A percentile compares a stretch with the other conserved stretches of the same genome.
These are phyloP conservation scores for Phytophthora ramorum DNA, from an alignment of 352 stramenopile genomes.

Conservation along the genomic window DNA sequence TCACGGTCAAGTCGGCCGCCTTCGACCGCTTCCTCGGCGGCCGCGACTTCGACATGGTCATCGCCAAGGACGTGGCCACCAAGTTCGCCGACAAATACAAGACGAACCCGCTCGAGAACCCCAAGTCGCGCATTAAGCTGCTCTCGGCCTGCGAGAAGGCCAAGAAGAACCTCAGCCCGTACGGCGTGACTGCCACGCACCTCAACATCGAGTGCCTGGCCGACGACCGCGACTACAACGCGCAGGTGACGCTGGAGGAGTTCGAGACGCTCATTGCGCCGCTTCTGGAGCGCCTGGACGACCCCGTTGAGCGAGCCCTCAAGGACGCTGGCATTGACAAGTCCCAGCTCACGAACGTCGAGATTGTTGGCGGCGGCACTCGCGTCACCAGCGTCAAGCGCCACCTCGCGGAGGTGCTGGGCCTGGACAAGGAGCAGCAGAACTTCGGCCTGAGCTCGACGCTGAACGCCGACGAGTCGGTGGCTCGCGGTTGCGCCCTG, in stretches of 20 bases:
- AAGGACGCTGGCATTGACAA: conserved; percentile 91
- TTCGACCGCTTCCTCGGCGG: conserved; percentile 97
- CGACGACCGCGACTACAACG: conserved; percentile 97
- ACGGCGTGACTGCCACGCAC: conserved; percentile 96
- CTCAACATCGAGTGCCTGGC: conserved; percentile 99
- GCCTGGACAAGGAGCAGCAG: conserved; percentile 92
- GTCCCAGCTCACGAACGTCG: conserved; percentile 91
- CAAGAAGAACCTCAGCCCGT: conserved; percentile 98
- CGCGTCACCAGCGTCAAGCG: conserved; percentile 97
- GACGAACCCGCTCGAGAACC: conserved; percentile 90
- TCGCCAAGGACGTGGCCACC: conserved; percentile 94
- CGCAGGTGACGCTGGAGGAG: conserved; percentile 93
- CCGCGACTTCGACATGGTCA: conserved; percentile 96
- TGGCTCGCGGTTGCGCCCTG: conserved; percentile 96
- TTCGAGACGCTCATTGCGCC: conserved; percentile 95
- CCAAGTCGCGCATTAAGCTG: conserved; percentile 97
- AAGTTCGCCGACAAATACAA: conserved; percentile 98
- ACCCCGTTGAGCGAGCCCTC: conserved; percentile 85
- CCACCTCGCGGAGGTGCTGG: conserved; percentile 91
- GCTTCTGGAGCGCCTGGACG: conserved; percentile 87
- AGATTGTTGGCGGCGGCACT: conserved; percentile 97
- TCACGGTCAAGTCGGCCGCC: conserved; percentile 94
- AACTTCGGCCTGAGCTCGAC: conserved; percentile 98
- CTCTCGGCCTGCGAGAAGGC: conserved; percentile 97
- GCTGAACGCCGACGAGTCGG: conserved; percentile 99